Percentiles rank a stretch among this genome's conserved stretches.
These are phyloP conservation scores for Daldinia loculata DNA, from an alignment of 495 filamentous ascomycete genomes.

Conservation along the genomic window DNA sequence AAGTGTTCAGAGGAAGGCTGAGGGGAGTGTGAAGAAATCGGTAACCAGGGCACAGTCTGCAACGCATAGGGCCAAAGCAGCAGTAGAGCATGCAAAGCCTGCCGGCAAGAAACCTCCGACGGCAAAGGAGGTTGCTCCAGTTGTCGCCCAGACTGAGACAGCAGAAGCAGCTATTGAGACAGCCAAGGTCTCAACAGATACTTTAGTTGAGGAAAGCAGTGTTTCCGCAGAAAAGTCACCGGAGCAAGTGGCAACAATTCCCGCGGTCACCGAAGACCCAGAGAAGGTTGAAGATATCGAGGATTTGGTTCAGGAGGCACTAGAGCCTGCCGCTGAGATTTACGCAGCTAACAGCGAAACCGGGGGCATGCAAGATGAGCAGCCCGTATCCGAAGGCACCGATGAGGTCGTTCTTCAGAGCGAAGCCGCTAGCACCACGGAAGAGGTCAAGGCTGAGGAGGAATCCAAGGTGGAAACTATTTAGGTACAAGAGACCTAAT, in stretches of 20 bases:
- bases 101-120: slow-evolving; percentile 28
- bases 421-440: not conserved
- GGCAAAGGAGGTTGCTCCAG: slow-evolving; percentile 46
- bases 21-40: slow-evolving; percentile 41
- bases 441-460: slow-evolving; percentile 23
- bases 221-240: slow-evolving; percentile 12
- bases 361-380: slow-evolving; percentile 11
- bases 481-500: slow-evolving; percentile 6
- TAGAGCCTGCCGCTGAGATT: slow-evolving; percentile 19
- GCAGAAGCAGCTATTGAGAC: slow-evolving; percentile 43
- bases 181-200: slow-evolving; percentile 37
- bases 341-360: slow-evolving; percentile 16
- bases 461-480: slow-evolving; percentile 17
- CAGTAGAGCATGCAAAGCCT: slow-evolving; percentile 32
- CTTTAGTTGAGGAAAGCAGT: slow-evolving; percentile 7
- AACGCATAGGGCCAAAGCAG: slow-evolving; percentile 30
- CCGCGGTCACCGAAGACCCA: slow-evolving; percentile 29
- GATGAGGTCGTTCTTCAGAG: slow-evolving; percentile 5
- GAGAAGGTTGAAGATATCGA: slow-evolving; percentile 38
- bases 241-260: slow-evolving; percentile 14
- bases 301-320: slow-evolving; percentile 35
- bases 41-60: slow-evolving; percentile 40
- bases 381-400: not conserved
- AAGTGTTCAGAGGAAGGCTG: slow-evolving; percentile 30
- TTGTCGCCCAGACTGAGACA: slow-evolving; percentile 45